Percentiles rank a stretch among this genome's conserved stretches.
Evolutionary conservation across 2,329 filamentous ascomycete genomes (phyloP).

Genomic region (Trichothecium roseum): DNA sequence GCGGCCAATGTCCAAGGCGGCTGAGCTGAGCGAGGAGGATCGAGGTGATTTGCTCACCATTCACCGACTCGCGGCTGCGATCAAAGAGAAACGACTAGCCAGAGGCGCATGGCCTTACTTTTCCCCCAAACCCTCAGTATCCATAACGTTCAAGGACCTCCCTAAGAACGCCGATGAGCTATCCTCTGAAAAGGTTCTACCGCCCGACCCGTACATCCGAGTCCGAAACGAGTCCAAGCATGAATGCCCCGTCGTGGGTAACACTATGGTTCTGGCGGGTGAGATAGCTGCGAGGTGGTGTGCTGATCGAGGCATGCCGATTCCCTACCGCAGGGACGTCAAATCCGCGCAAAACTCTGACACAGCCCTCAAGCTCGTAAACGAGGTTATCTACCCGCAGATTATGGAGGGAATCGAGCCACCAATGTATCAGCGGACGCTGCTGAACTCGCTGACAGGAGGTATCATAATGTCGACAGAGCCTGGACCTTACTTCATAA

Average conservation of each 20-base stretch:
- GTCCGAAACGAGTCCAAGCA: slow-evolving; percentile 18
- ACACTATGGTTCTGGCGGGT: slow-evolving; percentile 50
- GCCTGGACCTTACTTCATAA: slow-evolving; percentile 43
- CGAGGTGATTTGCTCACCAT: slow-evolving; percentile 37
- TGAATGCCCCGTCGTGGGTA: slow-evolving; percentile 23
- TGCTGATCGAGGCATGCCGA: slow-evolving; percentile 42
- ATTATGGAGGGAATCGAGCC: slow-evolving; percentile 19
- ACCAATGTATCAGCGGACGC: slow-evolving; percentile 17
- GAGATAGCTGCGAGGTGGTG: slow-evolving; percentile 54
- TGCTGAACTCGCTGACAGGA: slow-evolving; percentile 27
- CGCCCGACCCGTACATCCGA: slow-evolving; percentile 41
- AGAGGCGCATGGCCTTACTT: slow-evolving; percentile 41
- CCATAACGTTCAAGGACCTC: slow-evolving; percentile 28
- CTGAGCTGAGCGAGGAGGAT: slow-evolving; percentile 30
- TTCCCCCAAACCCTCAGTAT: slow-evolving; percentile 28
- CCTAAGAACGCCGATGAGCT: slow-evolving; percentile 7
- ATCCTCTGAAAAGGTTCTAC: slow-evolving; percentile 12
- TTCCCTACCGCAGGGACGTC: slow-evolving; percentile 46
- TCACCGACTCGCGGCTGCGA: slow-evolving; percentile 33
- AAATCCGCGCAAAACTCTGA: slow-evolving; percentile 25
- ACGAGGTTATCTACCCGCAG: slow-evolving; percentile 21
- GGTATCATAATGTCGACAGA: slow-evolving; percentile 39
- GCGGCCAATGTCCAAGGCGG: slow-evolving; percentile 31
- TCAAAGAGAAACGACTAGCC: slow-evolving; percentile 29
- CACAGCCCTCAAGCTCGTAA: slow-evolving; percentile 24